A percentile compares a stretch with the other conserved stretches of the same genome.
Conservation (phyloP, 2,329 filamentous ascomycete genomes). For the Blumeriella jaapii region DNA sequence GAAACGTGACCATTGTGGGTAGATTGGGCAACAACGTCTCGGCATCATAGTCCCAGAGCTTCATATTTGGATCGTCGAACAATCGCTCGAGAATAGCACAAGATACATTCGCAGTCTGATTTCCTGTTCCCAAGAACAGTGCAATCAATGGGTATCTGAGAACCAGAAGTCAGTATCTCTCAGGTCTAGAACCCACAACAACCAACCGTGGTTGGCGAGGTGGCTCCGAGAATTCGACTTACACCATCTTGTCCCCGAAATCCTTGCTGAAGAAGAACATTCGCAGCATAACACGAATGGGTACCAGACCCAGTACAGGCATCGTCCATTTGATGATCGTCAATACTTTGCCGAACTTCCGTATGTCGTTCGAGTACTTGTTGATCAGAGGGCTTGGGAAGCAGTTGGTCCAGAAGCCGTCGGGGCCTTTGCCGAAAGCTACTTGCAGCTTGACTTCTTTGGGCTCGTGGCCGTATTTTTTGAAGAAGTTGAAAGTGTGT, state of each 20-base stretch:
- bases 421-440: conserved; percentile 46
- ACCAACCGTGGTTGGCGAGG: no score
- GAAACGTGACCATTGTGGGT: conserved; percentile 56
- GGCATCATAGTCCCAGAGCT: conserved; percentile 46
- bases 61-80: conserved; percentile 46
- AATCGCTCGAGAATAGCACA: conserved; percentile 53
- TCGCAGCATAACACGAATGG: conserved; percentile 53
- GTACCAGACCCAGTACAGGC: conserved; percentile 46
- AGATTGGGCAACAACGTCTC: conserved; percentile 45
- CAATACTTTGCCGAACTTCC: conserved; percentile 42
- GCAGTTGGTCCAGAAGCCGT: conserved; percentile 55
- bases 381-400: conserved; percentile 48
- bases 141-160: conserved; percentile 64
- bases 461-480: conserved; percentile 41
- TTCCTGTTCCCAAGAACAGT: conserved; percentile 60
- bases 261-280: conserved; percentile 58
- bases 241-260: conserved; percentile 59
- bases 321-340: conserved; percentile 49
- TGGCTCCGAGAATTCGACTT: no score
- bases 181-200: no score
- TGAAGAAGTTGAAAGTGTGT: conserved; percentile 55
- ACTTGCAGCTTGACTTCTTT: conserved; percentile 50
- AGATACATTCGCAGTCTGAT: conserved; percentile 61
- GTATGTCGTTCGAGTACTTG: conserved; percentile 43
- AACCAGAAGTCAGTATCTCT: no score